Base-by-base conservation (phyloP, 257 asterid species). In the Capsicum chinense region DNA sequence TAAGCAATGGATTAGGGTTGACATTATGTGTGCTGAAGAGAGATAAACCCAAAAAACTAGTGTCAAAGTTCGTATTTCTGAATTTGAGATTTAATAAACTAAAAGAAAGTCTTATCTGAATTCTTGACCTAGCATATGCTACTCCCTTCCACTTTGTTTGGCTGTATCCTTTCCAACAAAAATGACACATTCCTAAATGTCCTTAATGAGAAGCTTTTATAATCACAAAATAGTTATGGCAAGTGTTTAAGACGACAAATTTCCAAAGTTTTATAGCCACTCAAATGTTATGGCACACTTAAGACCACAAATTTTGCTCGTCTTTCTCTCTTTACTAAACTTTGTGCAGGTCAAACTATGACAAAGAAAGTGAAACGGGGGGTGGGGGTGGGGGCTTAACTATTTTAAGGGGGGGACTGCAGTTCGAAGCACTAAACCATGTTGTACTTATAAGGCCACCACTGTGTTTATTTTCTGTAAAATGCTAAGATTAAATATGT, bases 1-100 rank as follows among this genome's bases (percentile, higher is more conserved):
- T 74, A 48, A 48, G 60, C 60, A 74, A 60, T 48, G 60, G 80
- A 73, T 73, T 73, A 47, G 17, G 10, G 59, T 73, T 73, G 59
- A 21, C 80, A 73, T 73, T 73, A n/a, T 73, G 59, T 47, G 57
- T 10, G 37, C 58, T 47, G 37, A 6, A 71, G 39, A 71, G 56
- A 71, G 17, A 5, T 17, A 5, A 5, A 2, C 39, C 37, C 79
- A 71, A 71, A 10, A 71, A 71, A 71, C 79, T 19, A 19, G 59
- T 11, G n/a, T n/a, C 11, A 3, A 52, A 19, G 44, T 74, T 73
- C 1, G 12, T 73, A 73, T 73, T 47, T 48, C 39, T 0, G 5
- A 47, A 17, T 71, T 71, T 71, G 44, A 48, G 44, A 19, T 48
- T 73, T 73, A 11, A 48, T 48, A 48, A 73, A 73, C 5, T 48